phyloP scores from a whole-genome alignment of 2,329 filamentous ascomycete genomes.

The Claviceps pazoutovae region DNA sequence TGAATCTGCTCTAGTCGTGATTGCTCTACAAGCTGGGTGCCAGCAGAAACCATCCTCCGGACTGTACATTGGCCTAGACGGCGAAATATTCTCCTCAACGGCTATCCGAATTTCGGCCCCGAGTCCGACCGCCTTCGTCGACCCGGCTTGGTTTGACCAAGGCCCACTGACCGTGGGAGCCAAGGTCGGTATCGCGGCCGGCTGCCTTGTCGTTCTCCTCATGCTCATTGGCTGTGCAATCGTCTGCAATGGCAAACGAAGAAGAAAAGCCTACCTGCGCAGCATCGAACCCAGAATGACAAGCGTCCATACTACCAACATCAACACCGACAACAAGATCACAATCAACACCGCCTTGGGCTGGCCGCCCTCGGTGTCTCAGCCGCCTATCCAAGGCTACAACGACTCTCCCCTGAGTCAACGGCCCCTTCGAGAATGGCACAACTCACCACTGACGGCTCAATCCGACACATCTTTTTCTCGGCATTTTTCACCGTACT shows the following conservation, averaged over 20 bases:
- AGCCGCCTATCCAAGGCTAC: constrained; percentile 12
- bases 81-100: constrained; percentile 35
- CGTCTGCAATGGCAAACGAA: constrained; percentile 41
- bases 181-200: constrained; percentile 45
- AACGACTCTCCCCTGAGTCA: constrained; percentile 41
- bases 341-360: too few relatives aligned
- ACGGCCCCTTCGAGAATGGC: constrained; percentile 36
- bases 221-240: constrained; percentile 35
- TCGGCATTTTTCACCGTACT: constrained; percentile 45
- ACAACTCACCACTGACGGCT: constrained; percentile 35
- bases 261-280: constrained; percentile 37
- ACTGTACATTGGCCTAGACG: constrained; percentile 33
- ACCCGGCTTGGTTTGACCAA: constrained; percentile 25
- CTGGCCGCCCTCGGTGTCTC: not conserved
- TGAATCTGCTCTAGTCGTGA: constrained; percentile 24
- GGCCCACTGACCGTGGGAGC: constrained; percentile 37
- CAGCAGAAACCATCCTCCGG: constrained; percentile 35
- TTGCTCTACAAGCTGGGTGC: constrained; percentile 41
- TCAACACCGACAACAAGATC: not conserved
- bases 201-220: constrained; percentile 33
- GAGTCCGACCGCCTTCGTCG: constrained; percentile 24
- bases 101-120: constrained; percentile 37
- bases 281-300: constrained; percentile 26
- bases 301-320: not conserved
- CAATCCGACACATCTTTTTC: constrained; percentile 23